phyloP scores from a whole-genome alignment of 1,284 basidiomycete genomes.

The Leccinum angustisporum region DNA sequence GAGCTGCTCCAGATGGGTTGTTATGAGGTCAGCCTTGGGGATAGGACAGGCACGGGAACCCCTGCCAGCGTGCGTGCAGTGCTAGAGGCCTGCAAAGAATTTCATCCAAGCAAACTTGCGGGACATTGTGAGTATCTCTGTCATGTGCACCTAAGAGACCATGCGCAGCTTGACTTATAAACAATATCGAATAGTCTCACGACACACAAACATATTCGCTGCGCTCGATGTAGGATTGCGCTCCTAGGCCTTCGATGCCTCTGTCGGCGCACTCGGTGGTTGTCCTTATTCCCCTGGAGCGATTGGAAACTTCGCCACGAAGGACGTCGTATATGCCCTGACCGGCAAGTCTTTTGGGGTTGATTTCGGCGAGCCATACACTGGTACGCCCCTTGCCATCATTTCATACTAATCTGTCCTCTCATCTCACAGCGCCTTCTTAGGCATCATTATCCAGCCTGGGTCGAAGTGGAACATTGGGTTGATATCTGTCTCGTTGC shows the following conservation, averaged over 20 bases:
- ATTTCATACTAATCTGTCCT: background rate
- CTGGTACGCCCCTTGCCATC: slow-evolving; percentile 15
- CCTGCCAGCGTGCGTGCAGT: slow-evolving; percentile 56
- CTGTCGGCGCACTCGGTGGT: slow-evolving; percentile 87
- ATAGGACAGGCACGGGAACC: slow-evolving; percentile 88
- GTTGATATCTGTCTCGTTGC: too few species aligned
- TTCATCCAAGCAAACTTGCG: slow-evolving; percentile 68
- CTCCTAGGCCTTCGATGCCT: slow-evolving; percentile 58
- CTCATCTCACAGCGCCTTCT: too few species aligned
- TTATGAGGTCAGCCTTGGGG: slow-evolving; percentile 90
- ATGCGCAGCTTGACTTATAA: background rate
- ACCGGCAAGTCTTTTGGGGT: slow-evolving; percentile 40
- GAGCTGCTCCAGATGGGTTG: slow-evolving; percentile 87
- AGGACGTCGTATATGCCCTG: slow-evolving; percentile 87
- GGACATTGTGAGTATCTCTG: slow-evolving; percentile 56
- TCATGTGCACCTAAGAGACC: background rate
- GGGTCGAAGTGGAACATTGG: too few species aligned
- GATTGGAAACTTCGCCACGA: slow-evolving; percentile 91
- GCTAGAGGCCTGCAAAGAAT: slow-evolving; percentile 44
- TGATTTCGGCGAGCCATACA: slow-evolving; percentile 20
- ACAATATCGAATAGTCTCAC: slow-evolving; percentile 62
- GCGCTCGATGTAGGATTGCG: slow-evolving; percentile 67
- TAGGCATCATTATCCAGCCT: too few species aligned
- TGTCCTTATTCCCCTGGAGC: slow-evolving; percentile 96
- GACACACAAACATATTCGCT: slow-evolving; percentile 81